Evolutionary conservation across 306 rosid species (phyloP).

Genomic region (Fragaria nilgerrensis): DNA sequence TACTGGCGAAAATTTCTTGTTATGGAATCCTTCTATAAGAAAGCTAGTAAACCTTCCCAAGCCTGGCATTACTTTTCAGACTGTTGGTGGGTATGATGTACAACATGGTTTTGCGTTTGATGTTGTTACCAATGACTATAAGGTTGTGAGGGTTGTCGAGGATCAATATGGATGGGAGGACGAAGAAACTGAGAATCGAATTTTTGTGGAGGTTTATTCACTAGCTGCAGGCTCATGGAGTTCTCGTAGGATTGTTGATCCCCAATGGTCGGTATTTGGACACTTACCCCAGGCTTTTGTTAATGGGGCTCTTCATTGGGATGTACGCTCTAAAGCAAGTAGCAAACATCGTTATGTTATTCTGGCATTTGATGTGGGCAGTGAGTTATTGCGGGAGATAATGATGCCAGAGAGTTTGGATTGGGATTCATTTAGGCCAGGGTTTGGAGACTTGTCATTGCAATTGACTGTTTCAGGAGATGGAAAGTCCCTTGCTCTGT

Average conservation of each 20-base stretch:
- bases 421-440: background rate
- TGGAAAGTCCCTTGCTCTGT: background rate
- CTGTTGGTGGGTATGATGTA: background rate
- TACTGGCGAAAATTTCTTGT: background rate
- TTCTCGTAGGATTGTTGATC: background rate
- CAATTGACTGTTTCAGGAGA: background rate
- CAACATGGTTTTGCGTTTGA: background rate
- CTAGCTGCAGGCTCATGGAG: background rate
- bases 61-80: background rate
- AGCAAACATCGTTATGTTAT: background rate
- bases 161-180: background rate
- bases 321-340: background rate
- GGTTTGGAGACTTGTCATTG: background rate
- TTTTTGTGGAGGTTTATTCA: background rate
- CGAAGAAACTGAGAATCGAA: background rate
- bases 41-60: background rate
- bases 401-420: background rate
- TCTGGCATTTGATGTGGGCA: background rate
- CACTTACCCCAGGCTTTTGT: background rate
- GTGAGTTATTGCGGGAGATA: background rate
- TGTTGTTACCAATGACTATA: background rate
- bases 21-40: background rate
- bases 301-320: slow-evolving; percentile 2
- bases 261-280: background rate
- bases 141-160: background rate